A percentile compares a stretch with the other conserved stretches of the same genome.
These are phyloP conservation scores for Corynascus novoguineensis DNA, from an alignment of 495 filamentous ascomycete genomes.

Conservation along the genomic window DNA sequence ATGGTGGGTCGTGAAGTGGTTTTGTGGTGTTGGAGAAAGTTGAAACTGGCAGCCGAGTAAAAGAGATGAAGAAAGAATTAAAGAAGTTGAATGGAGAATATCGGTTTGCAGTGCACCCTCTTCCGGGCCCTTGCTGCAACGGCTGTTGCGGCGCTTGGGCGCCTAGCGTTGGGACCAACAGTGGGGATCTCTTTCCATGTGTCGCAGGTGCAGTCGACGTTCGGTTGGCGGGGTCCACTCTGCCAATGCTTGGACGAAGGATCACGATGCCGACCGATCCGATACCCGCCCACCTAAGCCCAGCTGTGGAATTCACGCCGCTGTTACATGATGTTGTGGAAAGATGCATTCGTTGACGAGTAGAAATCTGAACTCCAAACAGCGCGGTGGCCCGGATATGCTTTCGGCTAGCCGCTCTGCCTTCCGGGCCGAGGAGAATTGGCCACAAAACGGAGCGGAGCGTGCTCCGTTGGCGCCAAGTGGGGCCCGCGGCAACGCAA, in stretches of 20 bases:
- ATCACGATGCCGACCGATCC: neutral
- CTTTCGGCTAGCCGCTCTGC: neutral
- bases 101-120: neutral
- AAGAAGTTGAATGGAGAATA: neutral
- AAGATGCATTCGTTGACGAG: neutral
- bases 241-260: constrained; percentile 3
- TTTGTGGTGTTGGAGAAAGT: neutral
- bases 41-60: too few relatives aligned
- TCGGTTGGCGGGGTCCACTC: neutral
- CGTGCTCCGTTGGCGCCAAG: neutral
- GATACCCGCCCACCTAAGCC: neutral
- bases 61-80: neutral
- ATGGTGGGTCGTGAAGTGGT: neutral
- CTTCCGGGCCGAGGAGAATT: neutral
- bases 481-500: neutral
- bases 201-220: neutral
- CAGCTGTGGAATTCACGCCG: neutral
- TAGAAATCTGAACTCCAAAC: neutral
- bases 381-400: neutral
- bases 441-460: neutral
- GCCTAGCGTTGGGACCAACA: too few relatives aligned
- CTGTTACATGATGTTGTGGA: too few relatives aligned
- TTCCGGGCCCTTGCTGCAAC: constrained; percentile 1
- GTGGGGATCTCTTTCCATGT: constrained; percentile 6
- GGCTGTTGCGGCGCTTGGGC: constrained; percentile 1